Percentiles rank a stretch among this genome's conserved stretches.
These are phyloP conservation scores for Lachancea quebecensis DNA, from an alignment of 805 yeast species.

Conservation along the genomic window DNA sequence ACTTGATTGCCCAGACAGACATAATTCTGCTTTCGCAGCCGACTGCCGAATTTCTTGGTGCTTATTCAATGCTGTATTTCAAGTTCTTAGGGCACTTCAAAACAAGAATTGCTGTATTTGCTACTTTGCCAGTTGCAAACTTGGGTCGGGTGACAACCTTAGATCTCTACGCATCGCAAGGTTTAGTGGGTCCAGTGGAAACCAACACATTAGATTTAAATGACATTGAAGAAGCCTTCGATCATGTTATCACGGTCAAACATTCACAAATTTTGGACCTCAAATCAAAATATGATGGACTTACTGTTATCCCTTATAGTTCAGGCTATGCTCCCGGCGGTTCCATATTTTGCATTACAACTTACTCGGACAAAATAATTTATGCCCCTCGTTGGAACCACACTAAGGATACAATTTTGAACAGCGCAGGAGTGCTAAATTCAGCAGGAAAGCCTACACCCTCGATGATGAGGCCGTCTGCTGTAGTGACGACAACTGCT, in stretches of 20 bases:
- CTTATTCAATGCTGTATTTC: conserved; percentile 59
- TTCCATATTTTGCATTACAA: conserved; percentile 72
- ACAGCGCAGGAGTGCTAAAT: conserved; percentile 58
- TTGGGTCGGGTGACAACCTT: conserved; percentile 79
- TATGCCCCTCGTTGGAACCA: conserved; percentile 96
- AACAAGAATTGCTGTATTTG: conserved; percentile 64
- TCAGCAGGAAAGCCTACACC: conserved; percentile 56
- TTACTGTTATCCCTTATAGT: conserved; percentile 71
- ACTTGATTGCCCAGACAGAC: conserved; percentile 46
- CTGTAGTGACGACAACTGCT: conserved; percentile 58
- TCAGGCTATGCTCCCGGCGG: conserved; percentile 96
- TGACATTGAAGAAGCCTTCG: conserved; percentile 78
- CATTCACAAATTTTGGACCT: conserved; percentile 69
- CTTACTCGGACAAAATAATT: conserved; percentile 70
- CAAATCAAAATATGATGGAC: conserved; percentile 51
- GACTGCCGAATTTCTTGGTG: conserved; percentile 71
- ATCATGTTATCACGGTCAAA: conserved; percentile 60
- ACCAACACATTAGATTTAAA: conserved; percentile 52
- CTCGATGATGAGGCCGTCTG: conserved; percentile 68
- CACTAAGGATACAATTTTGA: conserved; percentile 76
- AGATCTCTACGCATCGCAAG: conserved; percentile 69
- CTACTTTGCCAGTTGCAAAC: conserved; percentile 85
- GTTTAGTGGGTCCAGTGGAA: conserved; percentile 66
- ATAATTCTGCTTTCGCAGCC: conserved; percentile 81
- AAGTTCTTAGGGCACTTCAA: conserved; percentile 49